Evolutionary conservation across 805 yeast genomes (phyloP), one percentile per base, ranked within the genome.

Genomic region (Yarrowia phangngaensis): DNA sequence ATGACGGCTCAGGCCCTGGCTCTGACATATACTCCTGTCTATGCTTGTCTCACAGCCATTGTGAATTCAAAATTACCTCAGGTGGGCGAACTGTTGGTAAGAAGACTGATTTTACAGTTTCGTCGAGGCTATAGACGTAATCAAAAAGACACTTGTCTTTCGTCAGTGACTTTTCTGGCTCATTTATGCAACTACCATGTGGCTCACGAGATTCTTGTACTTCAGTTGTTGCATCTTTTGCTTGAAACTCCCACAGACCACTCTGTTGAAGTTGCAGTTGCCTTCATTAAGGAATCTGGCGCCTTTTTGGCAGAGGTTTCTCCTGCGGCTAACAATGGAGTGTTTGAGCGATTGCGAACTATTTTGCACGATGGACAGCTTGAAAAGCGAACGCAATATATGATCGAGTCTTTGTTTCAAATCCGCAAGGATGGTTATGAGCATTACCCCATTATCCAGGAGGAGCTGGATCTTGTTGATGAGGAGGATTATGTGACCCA

Each of bases 41-140:
- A 74, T 55, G 78, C 88, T 0, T 66, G 83, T 0, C 57, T 87
- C 26, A 70, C 75, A 0, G 71, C 81, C 2, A 71, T 81, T 0
- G 45, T 87, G 8, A 82, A 84, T 62, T 73, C 83, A 4, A 76
- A 81, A 55, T 61, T 84, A 3, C 92, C 94, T 0, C 74, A 74
- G 26, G 64, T 85, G 13, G 95, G 95, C 2, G 73, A 73, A 50
- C 60, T 81, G 4, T 54, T 84, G 23, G 60, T 72, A 0, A 58
- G 70, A 7, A 68, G 92, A 52, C 62, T 81, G 20, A 66, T 82
- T 1, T 56, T 79, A 3, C 79, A 72, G 51, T 84, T 85, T 63
- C 72, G 80, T 34, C 70, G 71, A 53, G 72, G 73, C 0, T 80
- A 69, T 61, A 67, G 69, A 55, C 59, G 68, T 16, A 71, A 74